A percentile compares a stretch with the other conserved stretches of the same genome.
These are phyloP conservation scores for Talinum fruticosum DNA, from an alignment of 148 eudicot genomes.

Conservation along the genomic window DNA sequence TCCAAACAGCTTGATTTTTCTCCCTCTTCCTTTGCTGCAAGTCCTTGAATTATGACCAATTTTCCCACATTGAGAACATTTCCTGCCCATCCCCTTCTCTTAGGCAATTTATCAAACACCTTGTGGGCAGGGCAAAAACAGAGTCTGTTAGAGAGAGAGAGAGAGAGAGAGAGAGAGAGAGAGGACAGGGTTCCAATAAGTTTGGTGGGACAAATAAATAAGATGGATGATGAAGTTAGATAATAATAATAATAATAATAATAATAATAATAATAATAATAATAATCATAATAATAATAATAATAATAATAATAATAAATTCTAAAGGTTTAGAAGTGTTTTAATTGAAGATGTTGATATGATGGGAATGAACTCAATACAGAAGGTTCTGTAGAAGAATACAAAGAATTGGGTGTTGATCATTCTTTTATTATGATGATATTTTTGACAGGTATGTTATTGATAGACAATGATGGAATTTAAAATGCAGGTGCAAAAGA, in stretches of 20 bases:
- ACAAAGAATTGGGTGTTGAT: background rate
- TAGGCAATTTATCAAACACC: conserved; percentile 1
- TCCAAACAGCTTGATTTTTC: background rate
- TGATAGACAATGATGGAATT: background rate
- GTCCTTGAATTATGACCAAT: conserved; percentile 4
- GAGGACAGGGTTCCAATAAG: background rate
- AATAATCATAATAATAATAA: too few species aligned
- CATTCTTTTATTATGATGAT: background rate
- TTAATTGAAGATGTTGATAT: background rate
- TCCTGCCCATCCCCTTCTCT: background rate
- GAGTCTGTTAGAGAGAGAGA: background rate
- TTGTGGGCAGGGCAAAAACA: background rate
- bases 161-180: background rate
- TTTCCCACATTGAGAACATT: background rate
- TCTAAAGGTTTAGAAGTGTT: too few species aligned
- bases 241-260: too few species aligned
- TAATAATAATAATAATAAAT: too few species aligned
- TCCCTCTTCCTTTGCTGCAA: background rate
- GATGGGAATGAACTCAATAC: background rate
- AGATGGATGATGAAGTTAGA: background rate
- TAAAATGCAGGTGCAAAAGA: background rate
- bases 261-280: too few species aligned
- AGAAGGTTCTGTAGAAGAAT: background rate
- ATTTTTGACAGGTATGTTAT: background rate
- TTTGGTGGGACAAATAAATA: background rate